Conservation (phyloP, 75 land plant species). For the Cupressus sempervirens region DNA sequence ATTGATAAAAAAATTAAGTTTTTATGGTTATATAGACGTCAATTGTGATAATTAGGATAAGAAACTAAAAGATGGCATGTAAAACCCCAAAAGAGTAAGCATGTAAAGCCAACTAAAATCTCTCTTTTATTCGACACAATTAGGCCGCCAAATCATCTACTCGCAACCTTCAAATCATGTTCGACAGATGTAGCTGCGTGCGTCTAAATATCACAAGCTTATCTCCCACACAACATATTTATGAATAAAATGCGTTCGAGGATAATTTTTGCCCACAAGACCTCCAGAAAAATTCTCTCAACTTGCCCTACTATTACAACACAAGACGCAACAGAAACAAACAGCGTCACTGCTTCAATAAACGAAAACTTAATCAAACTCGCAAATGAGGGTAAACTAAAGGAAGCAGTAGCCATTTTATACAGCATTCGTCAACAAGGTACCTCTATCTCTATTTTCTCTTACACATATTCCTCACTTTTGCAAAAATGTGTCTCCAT, state of each 20-base stretch:
- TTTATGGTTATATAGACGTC: too few species aligned
- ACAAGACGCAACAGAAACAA: neutral
- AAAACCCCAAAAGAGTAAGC: too few species aligned
- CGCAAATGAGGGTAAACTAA: neutral
- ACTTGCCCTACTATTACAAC: neutral
- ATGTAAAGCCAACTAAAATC: too few species aligned
- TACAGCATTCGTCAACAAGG: neutral
- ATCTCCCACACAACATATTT: too few species aligned
- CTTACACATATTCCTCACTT: slow-evolving; percentile 12
- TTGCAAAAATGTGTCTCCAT: slow-evolving; percentile 10
- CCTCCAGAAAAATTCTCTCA: neutral
- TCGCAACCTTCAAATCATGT: too few species aligned
- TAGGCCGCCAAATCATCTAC: too few species aligned
- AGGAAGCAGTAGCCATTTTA: neutral
- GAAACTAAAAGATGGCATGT: too few species aligned
- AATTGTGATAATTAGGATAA: too few species aligned
- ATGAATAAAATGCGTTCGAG: neutral
- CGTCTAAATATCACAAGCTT: too few species aligned
- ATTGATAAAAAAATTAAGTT: too few species aligned
- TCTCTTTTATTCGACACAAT: too few species aligned
- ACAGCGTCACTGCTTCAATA: neutral
- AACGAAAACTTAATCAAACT: neutral
- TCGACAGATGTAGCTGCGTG: too few species aligned
- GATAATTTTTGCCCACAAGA: neutral
- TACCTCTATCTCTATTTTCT: neutral